Evolutionary conservation across 1,284 basidiomycete species (phyloP), one percentile per base, ranked within the genome.

Genomic region (Naganishia liquefaciens): DNA sequence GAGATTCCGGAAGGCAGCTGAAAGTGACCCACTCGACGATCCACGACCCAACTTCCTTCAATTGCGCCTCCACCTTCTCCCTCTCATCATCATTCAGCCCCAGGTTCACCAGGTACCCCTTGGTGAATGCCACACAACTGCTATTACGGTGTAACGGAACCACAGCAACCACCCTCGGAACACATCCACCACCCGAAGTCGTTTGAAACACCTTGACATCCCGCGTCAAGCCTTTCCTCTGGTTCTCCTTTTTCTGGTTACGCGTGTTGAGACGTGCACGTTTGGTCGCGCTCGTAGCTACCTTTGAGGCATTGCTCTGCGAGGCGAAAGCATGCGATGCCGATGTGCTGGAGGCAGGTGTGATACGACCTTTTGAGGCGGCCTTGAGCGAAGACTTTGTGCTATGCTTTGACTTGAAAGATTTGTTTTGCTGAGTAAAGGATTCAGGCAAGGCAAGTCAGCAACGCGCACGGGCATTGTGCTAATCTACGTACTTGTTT

Each of bases 371-470:
- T 81, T 93, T 94, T 17, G 90, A 86, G 46, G 85, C 84, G 49
- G 90, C 88, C 76, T 90, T 92, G 51, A 92, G 74, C 0, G 88
- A 84, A 9, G 70, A 86, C 78, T 95, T 94, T 5, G 89, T 85
- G 0, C 91, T 85, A 82, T 96, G 91, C 74, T 87, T 89, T 0
- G 89, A 91, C 76, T 94, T 94, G 83, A 90, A 95, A 1, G 84
- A 69, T 76, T 96, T 96, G 78, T 96, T 95, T 81, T 85, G 81
- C 90, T 93, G 50, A 6, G 49, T 23, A 5, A 63, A 23, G 47
- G 33, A 4, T 11, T 21, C 39, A 21, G 37, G 21, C 10, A 5
- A 47, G 43, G n/a, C 19, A 44, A 23, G 28, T 11, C 44, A 10
- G 49, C 13, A 27, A 61, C 50, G 25, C 28, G 43, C 42, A 62